These are phyloP conservation scores for Coemansia sp. DNA, from an alignment of 192 early-diverging fungal species.

Conservation along the genomic window DNA sequence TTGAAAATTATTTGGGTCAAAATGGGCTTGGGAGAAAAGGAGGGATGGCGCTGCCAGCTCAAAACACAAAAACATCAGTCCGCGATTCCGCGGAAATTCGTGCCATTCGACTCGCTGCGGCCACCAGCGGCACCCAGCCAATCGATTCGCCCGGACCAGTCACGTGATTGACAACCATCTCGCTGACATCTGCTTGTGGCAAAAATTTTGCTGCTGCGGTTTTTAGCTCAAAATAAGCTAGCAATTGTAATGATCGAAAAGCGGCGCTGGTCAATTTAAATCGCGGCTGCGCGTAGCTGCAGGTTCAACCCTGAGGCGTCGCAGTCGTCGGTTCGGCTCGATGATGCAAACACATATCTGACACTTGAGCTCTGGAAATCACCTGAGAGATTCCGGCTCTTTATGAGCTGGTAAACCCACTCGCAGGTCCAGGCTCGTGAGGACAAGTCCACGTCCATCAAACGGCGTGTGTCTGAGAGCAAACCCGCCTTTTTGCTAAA, in stretches of 20 bases:
- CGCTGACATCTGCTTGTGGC: not conserved
- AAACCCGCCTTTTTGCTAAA: not conserved
- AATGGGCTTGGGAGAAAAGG: slow-evolving; percentile 2
- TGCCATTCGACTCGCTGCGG: not conserved
- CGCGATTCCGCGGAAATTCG: not conserved
- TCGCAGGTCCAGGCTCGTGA: slow-evolving; percentile 45
- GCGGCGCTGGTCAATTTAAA: not conserved
- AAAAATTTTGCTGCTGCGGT: slow-evolving; percentile 1
- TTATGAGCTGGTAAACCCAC: slow-evolving; percentile 40
- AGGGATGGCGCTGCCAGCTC: not conserved
- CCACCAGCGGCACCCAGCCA: not conserved
- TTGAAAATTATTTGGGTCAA: not conserved
- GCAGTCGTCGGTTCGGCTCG: slow-evolving; percentile 16
- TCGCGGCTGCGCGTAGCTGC: not conserved
- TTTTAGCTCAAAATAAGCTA: not conserved
- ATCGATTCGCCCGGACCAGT: not conserved
- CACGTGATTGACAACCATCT: not conserved
- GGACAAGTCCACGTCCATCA: slow-evolving; percentile 29
- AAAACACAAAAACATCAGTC: not conserved
- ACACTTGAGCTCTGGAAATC: slow-evolving; percentile 39
- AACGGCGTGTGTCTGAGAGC: slow-evolving; percentile 55
- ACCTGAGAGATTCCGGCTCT: slow-evolving; percentile 25
- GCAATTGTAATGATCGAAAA: not conserved
- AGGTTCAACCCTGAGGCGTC: slow-evolving; percentile 5
- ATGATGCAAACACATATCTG: slow-evolving; percentile 39